A percentile compares a stretch with the other conserved stretches of the same genome.
These are phyloP conservation scores for thale cress (Arabidopsis thaliana) DNA, from an alignment of 345 rosid species.

Conservation along the genomic window DNA sequence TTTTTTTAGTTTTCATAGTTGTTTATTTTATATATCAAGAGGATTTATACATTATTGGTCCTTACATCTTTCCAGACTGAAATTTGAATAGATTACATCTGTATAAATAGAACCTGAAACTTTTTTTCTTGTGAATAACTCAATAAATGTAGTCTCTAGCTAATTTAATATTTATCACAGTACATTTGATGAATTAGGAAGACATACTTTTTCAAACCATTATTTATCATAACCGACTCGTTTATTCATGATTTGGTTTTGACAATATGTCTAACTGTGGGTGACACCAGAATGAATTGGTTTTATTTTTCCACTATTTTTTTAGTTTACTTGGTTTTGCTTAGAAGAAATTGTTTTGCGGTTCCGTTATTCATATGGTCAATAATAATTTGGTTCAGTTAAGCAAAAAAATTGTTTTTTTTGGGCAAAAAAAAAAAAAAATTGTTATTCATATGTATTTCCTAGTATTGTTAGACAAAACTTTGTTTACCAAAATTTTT, in stretches of 20 bases:
- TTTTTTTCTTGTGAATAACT: not conserved
- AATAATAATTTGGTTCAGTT: not conserved
- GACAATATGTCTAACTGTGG: no score
- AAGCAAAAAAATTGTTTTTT: no score
- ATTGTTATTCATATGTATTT: no score
- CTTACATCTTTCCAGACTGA: slow-evolving; percentile 35
- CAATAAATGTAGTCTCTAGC: no score
- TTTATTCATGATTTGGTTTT: no score
- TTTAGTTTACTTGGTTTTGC: not conserved
- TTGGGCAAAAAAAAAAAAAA: no score
- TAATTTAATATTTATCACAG: not conserved
- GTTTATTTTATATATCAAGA: slow-evolving; percentile 5
- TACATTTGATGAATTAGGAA: no score
- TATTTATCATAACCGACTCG: no score
- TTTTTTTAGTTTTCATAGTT: not conserved
- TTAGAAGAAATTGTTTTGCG: not conserved
- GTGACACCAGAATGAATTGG: no score
- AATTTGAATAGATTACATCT: slow-evolving; percentile 4
- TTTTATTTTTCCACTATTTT: no score
- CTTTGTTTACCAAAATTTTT: not conserved
- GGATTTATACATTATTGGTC: slow-evolving; percentile 21
- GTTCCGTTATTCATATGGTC: not conserved
- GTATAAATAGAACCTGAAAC: not conserved
- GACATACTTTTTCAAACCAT: no score
- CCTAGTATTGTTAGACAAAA: not conserved